Conservation (phyloP, 768 basidiomycete species). For the Kwoniella botswanensis region DNA sequence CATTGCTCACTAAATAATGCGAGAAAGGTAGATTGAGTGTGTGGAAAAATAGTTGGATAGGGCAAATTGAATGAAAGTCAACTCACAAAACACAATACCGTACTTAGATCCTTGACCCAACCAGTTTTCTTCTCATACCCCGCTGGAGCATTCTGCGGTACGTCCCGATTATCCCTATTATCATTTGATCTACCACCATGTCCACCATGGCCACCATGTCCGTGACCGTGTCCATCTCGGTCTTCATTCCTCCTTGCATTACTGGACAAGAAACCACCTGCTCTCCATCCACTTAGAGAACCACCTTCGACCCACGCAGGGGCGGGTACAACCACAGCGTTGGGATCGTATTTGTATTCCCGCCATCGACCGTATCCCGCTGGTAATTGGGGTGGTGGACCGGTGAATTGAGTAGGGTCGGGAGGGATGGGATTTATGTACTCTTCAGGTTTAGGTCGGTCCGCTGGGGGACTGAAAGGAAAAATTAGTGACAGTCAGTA, state of each 20-base stretch:
- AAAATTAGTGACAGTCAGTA: conserved; percentile 2
- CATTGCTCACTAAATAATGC: background rate
- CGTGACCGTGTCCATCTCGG: conserved; percentile 15
- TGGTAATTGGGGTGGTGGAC: conserved; percentile 72
- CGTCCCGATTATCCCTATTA: conserved; percentile 29
- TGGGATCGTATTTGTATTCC: conserved; percentile 50
- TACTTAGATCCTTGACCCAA: conserved; percentile 54
- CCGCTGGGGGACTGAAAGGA: conserved; percentile 72
- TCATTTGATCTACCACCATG: conserved; percentile 26
- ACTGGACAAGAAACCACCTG: conserved; percentile 42
- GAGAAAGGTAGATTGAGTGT: too few species aligned
- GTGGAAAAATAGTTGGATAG: too few species aligned
- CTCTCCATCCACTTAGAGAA: conserved; percentile 45
- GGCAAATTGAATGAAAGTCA: background rate
- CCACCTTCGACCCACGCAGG: conserved; percentile 56
- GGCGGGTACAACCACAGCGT: conserved; percentile 41
- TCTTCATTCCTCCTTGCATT: conserved; percentile 41
- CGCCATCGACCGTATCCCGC: conserved; percentile 80
- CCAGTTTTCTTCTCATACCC: conserved; percentile 48
- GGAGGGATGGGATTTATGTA: conserved; percentile 79
- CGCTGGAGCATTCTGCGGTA: conserved; percentile 64
- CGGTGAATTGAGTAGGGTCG: conserved; percentile 72
- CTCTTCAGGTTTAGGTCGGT: conserved; percentile 70
- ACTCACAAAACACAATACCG: conserved; percentile 58
- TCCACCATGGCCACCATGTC: conserved; percentile 9